Base-by-base conservation (phyloP, 1,284 basidiomycete species). In the Gymnopus androsaceus region DNA sequence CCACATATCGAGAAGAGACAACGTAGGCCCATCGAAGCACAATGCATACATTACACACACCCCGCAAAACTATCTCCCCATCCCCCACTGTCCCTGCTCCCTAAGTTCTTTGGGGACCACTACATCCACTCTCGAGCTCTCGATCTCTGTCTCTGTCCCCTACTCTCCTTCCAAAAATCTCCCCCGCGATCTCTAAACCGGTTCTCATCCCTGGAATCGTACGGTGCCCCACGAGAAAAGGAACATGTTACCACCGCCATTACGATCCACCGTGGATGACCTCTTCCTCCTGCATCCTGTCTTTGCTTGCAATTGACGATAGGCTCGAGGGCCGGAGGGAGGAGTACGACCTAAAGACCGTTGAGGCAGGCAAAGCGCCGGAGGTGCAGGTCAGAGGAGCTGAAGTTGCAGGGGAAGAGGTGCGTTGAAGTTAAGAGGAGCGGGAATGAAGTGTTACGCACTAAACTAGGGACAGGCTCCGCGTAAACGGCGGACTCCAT, bases 251-350 rank as follows among this genome's bases (percentile, higher is more conserved):
- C n/a, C n/a, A n/a, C n/a, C n/a, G n/a, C n/a, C n/a, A n/a, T n/a
- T n/a, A 15, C 48, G 33, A 23, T 17, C 78, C 64, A n/a, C n/a
- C 40, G 59, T 40, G 30, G 27, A 71, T 72, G 31, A 66, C 64
- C 46, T 63, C 66, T 40, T 38, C 44, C 52, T 37, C 63, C 40
- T 65, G 25, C 64, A 19, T 64, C 55, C 31, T 53, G 51, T 12
- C 31, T 27, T 23, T 52, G 46, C n/a, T n/a, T 54, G 65, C 59
- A 15, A 70, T 69, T 38, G 57, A 11, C 82, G 69, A 15, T 83
- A 61, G n/a, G 82, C 82, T 21, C 81, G 76, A 0, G 83, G 83
- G 0, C 76, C 82, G 37, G 75, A 80, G 1, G 83, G 82, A 14
- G 78, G 69, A 21, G 75, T 72, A 30, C 75, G 72, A 19, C 69